Percentiles rank a stretch among this genome's conserved stretches.
Conservation (phyloP, 257 asterid genomes). For the Solanum piurae region DNA sequence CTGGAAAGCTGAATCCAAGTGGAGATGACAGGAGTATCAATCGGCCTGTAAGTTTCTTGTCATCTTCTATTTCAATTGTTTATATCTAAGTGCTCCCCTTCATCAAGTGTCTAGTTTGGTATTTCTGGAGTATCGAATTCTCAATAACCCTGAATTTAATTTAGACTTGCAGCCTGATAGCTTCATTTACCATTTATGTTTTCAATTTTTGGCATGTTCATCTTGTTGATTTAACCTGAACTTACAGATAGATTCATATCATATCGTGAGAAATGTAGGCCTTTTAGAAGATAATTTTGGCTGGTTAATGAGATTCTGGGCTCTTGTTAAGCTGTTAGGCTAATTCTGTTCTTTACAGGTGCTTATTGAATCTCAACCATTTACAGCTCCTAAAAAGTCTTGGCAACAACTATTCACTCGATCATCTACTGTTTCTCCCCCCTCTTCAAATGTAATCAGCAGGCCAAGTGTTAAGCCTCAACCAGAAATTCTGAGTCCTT, state of each 20-base stretch:
- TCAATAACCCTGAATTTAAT: background rate
- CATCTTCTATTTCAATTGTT: background rate
- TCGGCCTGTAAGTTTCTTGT: constrained; percentile 51
- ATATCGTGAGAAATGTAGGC: background rate
- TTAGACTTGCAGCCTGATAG: background rate
- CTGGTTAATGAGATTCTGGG: background rate
- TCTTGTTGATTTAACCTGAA: background rate
- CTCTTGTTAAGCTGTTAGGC: background rate
- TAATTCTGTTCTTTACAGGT: constrained; percentile 42
- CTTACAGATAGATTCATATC: background rate
- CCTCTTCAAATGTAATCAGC: constrained; percentile 50
- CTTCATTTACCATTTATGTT: background rate
- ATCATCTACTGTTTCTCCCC: constrained; percentile 46
- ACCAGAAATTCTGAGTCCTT: constrained; percentile 42
- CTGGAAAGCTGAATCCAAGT: constrained; percentile 42
- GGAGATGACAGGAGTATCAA: constrained; percentile 58
- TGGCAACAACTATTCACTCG: constrained; percentile 94
- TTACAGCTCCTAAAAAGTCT: constrained; percentile 70
- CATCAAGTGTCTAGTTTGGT: background rate
- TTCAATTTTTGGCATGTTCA: background rate
- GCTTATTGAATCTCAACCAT: constrained; percentile 49
- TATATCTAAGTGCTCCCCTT: background rate
- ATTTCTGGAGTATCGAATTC: background rate
- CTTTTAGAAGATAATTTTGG: background rate
- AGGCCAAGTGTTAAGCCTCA: constrained; percentile 49